Base-by-base conservation (phyloP, 2,329 filamentous ascomycete species). In the Fusarium mangiferae region DNA sequence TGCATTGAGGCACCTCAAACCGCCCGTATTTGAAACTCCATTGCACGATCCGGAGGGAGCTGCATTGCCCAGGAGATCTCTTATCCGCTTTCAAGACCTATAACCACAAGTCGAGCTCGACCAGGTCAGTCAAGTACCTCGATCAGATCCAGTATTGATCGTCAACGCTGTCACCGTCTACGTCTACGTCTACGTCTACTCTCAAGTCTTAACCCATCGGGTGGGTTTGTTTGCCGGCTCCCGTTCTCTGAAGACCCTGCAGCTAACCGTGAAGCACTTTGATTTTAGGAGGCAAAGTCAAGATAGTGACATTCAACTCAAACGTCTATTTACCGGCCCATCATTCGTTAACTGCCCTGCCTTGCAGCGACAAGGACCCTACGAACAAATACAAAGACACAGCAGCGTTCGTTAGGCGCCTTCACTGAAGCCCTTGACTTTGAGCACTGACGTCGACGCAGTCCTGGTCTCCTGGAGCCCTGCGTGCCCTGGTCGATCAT, bases 401-500 rank as follows among this genome's bases (percentile, higher is more conserved):
- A 63, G 45, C 52, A 73, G 26, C 39, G 45, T 60, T 74, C 44
- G 38, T 66, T 74, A 75, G 69, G 69, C 70, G 70, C 66, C 65
- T 46, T 69, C 57, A 62, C 54, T 55, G 62, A 64, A 57, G 44
- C 49, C 44, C 58, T 72, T 62, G 48, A 56, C 44, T 68, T 68
- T 65, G 56, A 77, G 72, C 70, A 78, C 73, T 80, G 75, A 77
- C 76, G 66, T 78, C 66, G 76, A 72, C 70, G 51, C 46, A 20
- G 66, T 52, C 67, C 68, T 42, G 38, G 52, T 56, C 52, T 56
- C 41, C 41, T 67, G 42, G 58, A 74, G 68, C 77, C 76, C 78
- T 75, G 76, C 59, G 62, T 75, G 66, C 76, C 78, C 78, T 75
- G 77, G 79, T 73, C 77, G 76, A 78, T 80, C 77, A 78, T 80